These are phyloP conservation scores for Murraya koenigii DNA, from an alignment of 345 rosid species.

Conservation along the genomic window DNA sequence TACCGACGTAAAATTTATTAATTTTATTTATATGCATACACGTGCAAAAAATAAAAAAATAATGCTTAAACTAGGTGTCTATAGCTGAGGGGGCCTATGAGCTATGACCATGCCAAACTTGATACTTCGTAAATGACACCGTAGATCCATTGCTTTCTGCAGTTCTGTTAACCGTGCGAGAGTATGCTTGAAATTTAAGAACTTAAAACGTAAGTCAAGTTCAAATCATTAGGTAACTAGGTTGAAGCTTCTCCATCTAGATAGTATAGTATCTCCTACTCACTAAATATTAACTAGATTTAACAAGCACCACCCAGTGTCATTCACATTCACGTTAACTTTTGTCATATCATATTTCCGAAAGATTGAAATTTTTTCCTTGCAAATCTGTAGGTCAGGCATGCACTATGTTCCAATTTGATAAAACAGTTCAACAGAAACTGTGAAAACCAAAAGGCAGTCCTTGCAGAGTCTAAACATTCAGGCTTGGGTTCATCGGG, in stretches of 20 bases:
- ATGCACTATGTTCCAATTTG: neutral
- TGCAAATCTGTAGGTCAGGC: neutral
- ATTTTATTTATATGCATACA: neutral
- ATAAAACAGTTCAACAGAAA: neutral
- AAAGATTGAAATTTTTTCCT: no score
- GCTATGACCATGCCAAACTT: neutral
- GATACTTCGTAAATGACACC: neutral
- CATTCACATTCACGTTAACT: neutral
- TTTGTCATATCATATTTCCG: neutral
- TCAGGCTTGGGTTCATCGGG: no score
- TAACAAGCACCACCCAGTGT: neutral
- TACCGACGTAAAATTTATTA: no score
- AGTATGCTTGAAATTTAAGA: conserved; percentile 38
- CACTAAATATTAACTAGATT: neutral
- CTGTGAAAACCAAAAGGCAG: neutral
- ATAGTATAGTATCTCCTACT: conserved; percentile 23
- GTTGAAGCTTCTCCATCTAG: conserved; percentile 49
- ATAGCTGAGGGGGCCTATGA: neutral
- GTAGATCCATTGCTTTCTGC: neutral
- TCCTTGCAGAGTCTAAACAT: neutral
- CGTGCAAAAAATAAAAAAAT: neutral
- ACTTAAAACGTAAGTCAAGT: conserved; percentile 35
- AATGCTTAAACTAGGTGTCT: neutral
- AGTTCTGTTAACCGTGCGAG: neutral
- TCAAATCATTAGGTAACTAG: conserved; percentile 42